Conservation (phyloP, 352 stramenopile genomes). For the Phytopythium montanum region DNA sequence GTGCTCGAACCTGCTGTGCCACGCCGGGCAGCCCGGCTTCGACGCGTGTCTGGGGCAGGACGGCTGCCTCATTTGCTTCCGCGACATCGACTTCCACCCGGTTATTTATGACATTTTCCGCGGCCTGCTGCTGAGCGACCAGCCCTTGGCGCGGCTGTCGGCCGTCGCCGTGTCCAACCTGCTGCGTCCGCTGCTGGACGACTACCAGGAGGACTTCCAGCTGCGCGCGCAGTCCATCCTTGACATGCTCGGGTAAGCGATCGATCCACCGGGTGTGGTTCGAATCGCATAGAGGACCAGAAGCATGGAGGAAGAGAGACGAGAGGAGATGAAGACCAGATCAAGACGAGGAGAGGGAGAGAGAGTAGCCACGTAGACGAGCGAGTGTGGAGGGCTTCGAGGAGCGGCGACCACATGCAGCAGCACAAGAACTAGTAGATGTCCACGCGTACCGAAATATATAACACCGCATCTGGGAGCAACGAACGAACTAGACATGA, state of each 20-base stretch:
- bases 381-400: neutral
- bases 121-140: constrained; percentile 46
- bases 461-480: neutral
- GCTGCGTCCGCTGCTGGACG: constrained; percentile 50
- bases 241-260: constrained; percentile 25
- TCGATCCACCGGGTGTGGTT: neutral
- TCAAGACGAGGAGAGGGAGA: neutral
- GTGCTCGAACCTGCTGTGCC: constrained; percentile 59
- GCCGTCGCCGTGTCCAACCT: constrained; percentile 44
- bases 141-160: constrained; percentile 49
- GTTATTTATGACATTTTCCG: constrained; percentile 75
- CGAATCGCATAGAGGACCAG: neutral
- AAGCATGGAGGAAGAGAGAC: neutral
- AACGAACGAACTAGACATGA: neutral
- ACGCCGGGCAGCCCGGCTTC: constrained; percentile 39
- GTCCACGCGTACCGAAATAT: neutral
- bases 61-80: constrained; percentile 81
- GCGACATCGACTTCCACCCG: constrained; percentile 65
- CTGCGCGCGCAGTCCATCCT: constrained; percentile 45
- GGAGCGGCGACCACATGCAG: neutral
- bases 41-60: constrained; percentile 43
- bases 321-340: neutral
- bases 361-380: neutral
- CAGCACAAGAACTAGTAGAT: neutral
- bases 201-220: constrained; percentile 61